These are phyloP conservation scores for Starmerella powellii DNA, from an alignment of 805 yeast genomes.

Conservation along the genomic window DNA sequence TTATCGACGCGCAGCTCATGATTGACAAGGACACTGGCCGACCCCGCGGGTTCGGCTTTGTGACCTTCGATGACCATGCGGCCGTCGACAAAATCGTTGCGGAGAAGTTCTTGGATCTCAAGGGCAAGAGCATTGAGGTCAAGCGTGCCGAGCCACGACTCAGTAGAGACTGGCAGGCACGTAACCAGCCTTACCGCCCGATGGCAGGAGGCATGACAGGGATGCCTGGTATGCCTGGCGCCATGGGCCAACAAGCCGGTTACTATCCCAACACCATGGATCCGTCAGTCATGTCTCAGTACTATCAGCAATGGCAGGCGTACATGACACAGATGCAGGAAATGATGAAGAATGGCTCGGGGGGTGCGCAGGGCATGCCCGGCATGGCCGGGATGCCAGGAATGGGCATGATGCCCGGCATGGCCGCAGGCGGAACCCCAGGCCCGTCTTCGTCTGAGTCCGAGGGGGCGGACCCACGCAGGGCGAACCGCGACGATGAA, in stretches of 20 bases:
- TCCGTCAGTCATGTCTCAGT: slow-evolving; percentile 34
- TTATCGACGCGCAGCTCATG: slow-evolving; percentile 94
- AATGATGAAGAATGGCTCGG: slow-evolving; percentile 25
- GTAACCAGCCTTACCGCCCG: slow-evolving; percentile 13
- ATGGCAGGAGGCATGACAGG: slow-evolving; percentile 9
- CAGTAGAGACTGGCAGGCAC: slow-evolving; percentile 21
- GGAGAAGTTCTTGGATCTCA: slow-evolving; percentile 67
- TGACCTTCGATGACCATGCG: slow-evolving; percentile 86
- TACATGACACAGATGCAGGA: slow-evolving; percentile 32
- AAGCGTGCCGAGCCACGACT: slow-evolving; percentile 35
- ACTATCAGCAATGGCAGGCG: slow-evolving; percentile 33
- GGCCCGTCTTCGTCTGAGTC: slow-evolving; percentile 2
- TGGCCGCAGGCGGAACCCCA: slow-evolving; percentile 1
- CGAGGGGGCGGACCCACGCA: slow-evolving; percentile 3
- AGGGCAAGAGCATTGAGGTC: slow-evolving; percentile 52
- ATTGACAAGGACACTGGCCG: slow-evolving; percentile 93
- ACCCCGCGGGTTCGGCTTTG: slow-evolving; percentile 94
- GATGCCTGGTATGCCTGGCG: slow-evolving; percentile 6
- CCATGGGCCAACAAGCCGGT: slow-evolving; percentile 7
- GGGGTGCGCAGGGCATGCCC: slow-evolving; percentile 17
- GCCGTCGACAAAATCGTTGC: slow-evolving; percentile 84
- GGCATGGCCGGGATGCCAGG: slow-evolving; percentile 14
- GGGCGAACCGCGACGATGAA: slow-evolving; percentile 11
- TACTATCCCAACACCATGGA: slow-evolving; percentile 29
- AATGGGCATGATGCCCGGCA: slow-evolving; percentile 3